A percentile compares a stretch with the other conserved stretches of the same genome.
phyloP scores from a whole-genome alignment of 768 basidiomycete species.

The Thelephora aurantiotincta region DNA sequence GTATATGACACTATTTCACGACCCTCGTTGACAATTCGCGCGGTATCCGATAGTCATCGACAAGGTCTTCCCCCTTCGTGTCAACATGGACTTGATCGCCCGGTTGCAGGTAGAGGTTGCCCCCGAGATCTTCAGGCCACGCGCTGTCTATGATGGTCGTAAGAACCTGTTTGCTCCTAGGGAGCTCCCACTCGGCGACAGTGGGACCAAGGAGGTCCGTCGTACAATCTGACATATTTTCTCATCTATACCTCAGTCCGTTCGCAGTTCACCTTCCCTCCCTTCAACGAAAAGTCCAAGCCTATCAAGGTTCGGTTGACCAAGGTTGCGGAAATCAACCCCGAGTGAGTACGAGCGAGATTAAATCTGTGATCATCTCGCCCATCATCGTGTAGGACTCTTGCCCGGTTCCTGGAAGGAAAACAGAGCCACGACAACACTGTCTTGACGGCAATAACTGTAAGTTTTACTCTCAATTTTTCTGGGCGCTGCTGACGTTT shows the following conservation, averaged over 20 bases:
- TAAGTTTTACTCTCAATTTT: conserved; percentile 13
- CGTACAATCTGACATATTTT: neutral
- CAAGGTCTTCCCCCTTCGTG: conserved; percentile 46
- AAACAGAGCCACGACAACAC: conserved; percentile 53
- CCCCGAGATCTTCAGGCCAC: conserved; percentile 57
- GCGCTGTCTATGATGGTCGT: conserved; percentile 64
- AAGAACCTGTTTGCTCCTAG: conserved; percentile 61
- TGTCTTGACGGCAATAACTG: conserved; percentile 56
- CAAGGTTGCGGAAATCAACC: conserved; percentile 66
- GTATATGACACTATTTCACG: neutral
- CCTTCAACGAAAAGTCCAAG: conserved; percentile 26
- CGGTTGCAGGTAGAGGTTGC: conserved; percentile 43
- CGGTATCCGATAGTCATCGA: conserved; percentile 42
- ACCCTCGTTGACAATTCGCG: conserved; percentile 7
- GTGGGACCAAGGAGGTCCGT: conserved; percentile 36
- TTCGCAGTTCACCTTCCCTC: conserved; percentile 51
- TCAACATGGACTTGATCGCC: conserved; percentile 61
- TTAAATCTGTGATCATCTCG: conserved; percentile 12
- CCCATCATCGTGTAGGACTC: conserved; percentile 27
- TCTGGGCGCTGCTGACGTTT: neutral
- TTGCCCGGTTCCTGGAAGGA: conserved; percentile 49
- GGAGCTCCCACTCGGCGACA: conserved; percentile 43
- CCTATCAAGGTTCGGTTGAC: conserved; percentile 53
- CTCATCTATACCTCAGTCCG: no score
- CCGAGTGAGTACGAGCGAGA: conserved; percentile 42